These are phyloP conservation scores for Rosa chinensis DNA, from an alignment of 306 rosid species.

Conservation along the genomic window DNA sequence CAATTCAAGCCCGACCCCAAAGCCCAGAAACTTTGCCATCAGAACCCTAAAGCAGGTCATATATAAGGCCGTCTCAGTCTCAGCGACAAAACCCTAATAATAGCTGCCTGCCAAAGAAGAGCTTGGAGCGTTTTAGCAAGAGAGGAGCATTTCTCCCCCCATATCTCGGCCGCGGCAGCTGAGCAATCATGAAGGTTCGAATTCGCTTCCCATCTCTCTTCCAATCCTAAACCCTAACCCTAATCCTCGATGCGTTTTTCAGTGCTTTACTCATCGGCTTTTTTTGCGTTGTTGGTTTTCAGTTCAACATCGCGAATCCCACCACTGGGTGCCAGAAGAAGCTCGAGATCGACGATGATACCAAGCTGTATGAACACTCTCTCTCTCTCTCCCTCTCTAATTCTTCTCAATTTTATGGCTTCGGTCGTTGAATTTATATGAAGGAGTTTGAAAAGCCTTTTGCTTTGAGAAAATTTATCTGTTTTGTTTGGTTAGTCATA, in stretches of 20 bases:
- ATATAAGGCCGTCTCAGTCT: neutral
- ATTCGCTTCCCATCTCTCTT: neutral
- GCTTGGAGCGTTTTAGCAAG: neutral
- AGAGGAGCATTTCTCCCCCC: conserved; percentile 1
- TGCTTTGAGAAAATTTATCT: neutral
- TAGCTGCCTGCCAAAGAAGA: neutral
- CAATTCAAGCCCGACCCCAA: no score
- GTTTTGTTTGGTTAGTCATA: no score
- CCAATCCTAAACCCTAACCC: neutral
- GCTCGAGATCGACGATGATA: conserved; percentile 40
- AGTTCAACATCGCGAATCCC: conserved; percentile 42
- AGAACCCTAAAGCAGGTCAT: neutral
- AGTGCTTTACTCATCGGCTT: neutral
- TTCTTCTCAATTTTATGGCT: neutral
- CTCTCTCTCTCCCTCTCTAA: neutral
- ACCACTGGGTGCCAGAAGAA: conserved; percentile 43
- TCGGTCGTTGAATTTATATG: neutral
- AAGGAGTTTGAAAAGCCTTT: neutral
- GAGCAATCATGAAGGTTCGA: conserved; percentile 18
- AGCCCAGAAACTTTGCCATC: no score
- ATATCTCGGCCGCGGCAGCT: neutral
- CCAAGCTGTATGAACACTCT: conserved; percentile 23
- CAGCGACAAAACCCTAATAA: neutral
- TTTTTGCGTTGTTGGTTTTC: neutral
- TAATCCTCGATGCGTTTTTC: neutral